Evolutionary conservation across 192 early-diverging fungal genomes (phyloP), one percentile per base, ranked within the genome.

Genomic region (Coemansia sp.): DNA sequence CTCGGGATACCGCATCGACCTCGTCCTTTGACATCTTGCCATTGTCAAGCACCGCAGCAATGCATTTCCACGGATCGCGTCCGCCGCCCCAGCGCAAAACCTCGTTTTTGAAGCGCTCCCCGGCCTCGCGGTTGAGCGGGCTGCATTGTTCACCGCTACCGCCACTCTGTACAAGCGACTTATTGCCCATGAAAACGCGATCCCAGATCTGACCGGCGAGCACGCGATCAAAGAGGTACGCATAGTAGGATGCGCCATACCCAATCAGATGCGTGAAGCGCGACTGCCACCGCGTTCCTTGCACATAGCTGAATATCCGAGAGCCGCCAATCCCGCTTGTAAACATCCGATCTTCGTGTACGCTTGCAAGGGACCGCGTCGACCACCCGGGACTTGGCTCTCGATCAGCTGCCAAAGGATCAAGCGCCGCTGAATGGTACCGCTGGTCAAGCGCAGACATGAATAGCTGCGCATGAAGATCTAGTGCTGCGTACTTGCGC

Each of bases 231-330:
- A 96, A 94, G 20, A 98, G 81, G 67, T 99, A 99, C n/a, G 90
- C 86, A 61, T 98, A 99, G 79, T 99, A 99, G 7, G 89, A 91
- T 9, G 92, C 91, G 16, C 95, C 95, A 67, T 99, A 99, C 0
- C 90, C 89, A 67, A 91, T 90, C 71, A 99, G 66, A 64, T 99
- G 97, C 3, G 87, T 88, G 76, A 99, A 98, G 63, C 94, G 92
- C 2, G 89, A 89, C 68, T 95, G 95, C 94, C 94, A 98, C 55
- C 85, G 85, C 5, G 95, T 93, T 6, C 86, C 88, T 1, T 79
- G 64, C 5, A 90, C 88, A 49, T 89, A 86, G 0, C 90, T 89
- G 62, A 96, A 91, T 8, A 91, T 67, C 5, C n/a, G 37, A n/a
- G 90, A 64, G 41, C 41, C 84, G 32, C 81, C 82, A 0, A 77